These are phyloP conservation scores for Xerophyta viscosa DNA, from an alignment of 106 monocot species.

Conservation along the genomic window DNA sequence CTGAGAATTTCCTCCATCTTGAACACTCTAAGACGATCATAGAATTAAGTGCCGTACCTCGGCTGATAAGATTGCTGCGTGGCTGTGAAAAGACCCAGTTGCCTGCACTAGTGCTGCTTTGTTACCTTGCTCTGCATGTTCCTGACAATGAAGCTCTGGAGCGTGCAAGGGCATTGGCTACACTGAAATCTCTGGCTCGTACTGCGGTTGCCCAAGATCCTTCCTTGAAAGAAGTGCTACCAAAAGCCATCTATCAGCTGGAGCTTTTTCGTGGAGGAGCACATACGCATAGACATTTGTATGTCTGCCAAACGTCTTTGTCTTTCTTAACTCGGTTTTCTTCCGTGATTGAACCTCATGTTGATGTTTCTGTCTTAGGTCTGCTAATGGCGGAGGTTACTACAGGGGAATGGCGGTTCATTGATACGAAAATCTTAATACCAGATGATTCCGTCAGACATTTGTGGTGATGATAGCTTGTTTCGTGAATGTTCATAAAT, in stretches of 20 bases:
- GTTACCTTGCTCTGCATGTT: constrained; percentile 37
- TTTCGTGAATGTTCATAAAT: too few relatives aligned
- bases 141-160: constrained; percentile 41
- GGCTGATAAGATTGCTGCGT: constrained; percentile 32
- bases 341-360: neutral
- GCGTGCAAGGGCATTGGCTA: constrained; percentile 21
- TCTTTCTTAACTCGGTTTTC: neutral
- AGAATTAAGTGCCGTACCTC: constrained; percentile 30
- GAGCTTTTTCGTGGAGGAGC: constrained; percentile 36
- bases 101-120: constrained; percentile 35
- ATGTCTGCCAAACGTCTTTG: neutral
- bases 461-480: too few relatives aligned
- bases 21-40: constrained; percentile 56
- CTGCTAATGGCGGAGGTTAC: neutral
- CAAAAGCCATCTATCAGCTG: constrained; percentile 37
- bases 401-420: neutral
- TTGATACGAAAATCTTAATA: neutral
- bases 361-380: neutral
- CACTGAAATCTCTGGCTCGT: constrained; percentile 21
- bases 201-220: constrained; percentile 27
- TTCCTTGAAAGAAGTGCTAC: constrained; percentile 38
- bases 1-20: constrained; percentile 37
- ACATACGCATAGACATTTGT: constrained; percentile 10
- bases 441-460: too few relatives aligned
- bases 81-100: constrained; percentile 45